Evolutionary conservation across 352 stramenopile species (phyloP), one percentile per base, ranked within the genome.

Genomic region (Phytophthora boehmeriae): DNA sequence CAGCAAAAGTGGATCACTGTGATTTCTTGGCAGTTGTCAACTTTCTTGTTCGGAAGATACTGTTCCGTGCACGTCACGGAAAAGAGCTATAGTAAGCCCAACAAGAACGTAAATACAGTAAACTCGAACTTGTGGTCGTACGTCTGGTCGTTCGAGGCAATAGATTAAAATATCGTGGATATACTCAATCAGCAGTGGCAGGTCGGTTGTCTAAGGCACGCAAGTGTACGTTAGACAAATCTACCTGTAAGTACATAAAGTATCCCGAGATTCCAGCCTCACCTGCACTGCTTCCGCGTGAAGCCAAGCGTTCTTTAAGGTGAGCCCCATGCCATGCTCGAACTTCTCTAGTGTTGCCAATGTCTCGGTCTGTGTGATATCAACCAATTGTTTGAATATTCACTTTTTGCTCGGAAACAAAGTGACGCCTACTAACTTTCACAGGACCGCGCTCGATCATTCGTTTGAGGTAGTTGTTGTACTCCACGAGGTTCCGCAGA

Each of bases 231-330:
- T 62, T 48, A 59, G 23, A 30, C 6, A 30, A 30, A n/a, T 16
- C 17, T 4, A 42, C 11, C 13, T n/a, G 8, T 2, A 13, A n/a
- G 2, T 16, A 20, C 5, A 28, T 11, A 35, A 9, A 0, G 4
- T 1, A 46, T 39, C 25, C 43, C n/a, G 11, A 16, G 4, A 27
- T 17, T 30, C 0, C 27, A 22, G 25, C 51, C n/a, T 42, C 25
- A 91, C 82, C 68, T 92, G 90, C 4, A 97, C 77, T 8, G 90
- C 90, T 65, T 97, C 90, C 0, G 92, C 77, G 56, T 97, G 89
- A 6, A 90, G 71, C 90, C 90, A 97, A 0, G 90, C 90, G 55
- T 97, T 97, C 57, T 93, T 89, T 20, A 97, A 69, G 17, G 92
- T 89, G 46, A 95, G 59, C 0, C 90, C 88, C 81, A 97, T 93